Conservation (phyloP, 208 protist genomes). For the Plasmodiophora brassicae region DNA sequence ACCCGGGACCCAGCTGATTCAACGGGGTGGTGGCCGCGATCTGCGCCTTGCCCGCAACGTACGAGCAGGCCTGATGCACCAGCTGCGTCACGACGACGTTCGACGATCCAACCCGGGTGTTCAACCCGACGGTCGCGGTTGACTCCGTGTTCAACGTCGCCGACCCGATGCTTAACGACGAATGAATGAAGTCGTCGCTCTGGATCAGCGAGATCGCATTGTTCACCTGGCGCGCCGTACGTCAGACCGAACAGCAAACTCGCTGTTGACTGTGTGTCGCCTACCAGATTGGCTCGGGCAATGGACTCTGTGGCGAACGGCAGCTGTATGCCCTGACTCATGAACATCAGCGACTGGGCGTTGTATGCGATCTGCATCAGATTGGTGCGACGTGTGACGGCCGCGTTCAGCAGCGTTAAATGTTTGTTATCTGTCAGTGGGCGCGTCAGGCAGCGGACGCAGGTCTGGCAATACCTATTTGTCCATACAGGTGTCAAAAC, state of each 20-base stretch:
- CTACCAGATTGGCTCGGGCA: neutral
- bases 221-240: too few species aligned
- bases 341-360: neutral
- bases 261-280: neutral
- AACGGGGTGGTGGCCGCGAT: neutral
- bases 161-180: neutral
- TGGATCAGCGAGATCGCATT: neutral
- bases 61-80: neutral
- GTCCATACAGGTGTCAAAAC: neutral
- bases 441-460: too few species aligned
- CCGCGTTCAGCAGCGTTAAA: neutral
- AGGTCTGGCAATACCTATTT: too few species aligned
- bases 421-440: neutral
- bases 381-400: neutral
- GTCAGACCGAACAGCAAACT: neutral
- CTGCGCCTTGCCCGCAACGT: neutral
- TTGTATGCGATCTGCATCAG: neutral
- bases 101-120: neutral
- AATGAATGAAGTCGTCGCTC: slow-evolving; percentile 7
- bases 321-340: neutral
- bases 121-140: neutral
- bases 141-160: neutral
- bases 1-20: neutral
- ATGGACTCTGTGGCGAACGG: neutral
- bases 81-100: neutral